Evolutionary conservation across 2,329 filamentous ascomycete species (phyloP).

Genomic region (Ampelomyces quisqualis): DNA sequence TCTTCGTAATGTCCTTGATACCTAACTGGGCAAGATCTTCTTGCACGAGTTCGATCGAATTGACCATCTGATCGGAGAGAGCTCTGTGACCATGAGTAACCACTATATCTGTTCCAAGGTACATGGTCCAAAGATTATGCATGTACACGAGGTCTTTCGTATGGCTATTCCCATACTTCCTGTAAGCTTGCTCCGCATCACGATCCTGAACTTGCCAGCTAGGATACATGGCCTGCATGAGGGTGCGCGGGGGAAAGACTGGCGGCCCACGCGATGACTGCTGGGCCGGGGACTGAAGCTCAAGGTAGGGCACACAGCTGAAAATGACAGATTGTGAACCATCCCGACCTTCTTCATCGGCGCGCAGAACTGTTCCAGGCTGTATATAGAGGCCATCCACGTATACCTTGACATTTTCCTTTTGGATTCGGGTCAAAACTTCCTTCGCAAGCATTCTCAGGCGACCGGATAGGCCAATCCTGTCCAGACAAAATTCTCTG

Average conservation of each 20-base stretch:
- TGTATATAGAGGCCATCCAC: conserved; percentile 37
- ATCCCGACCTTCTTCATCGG: conserved; percentile 21
- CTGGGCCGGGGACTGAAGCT: conserved; percentile 12
- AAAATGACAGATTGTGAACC: conserved; percentile 32
- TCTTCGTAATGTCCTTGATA: neutral
- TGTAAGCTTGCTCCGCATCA: conserved; percentile 35
- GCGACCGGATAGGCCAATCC: conserved; percentile 22
- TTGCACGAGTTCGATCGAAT: conserved; percentile 26
- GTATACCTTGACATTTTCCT: conserved; percentile 27
- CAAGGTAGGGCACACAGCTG: conserved; percentile 33
- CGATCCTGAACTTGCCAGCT: conserved; percentile 34
- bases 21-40: conserved; percentile 21
- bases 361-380: conserved; percentile 36
- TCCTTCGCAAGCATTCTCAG: conserved; percentile 16
- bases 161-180: conserved; percentile 21
- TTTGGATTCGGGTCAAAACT: conserved; percentile 26
- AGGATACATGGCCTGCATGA: conserved; percentile 39
- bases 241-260: conserved; percentile 23
- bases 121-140: conserved; percentile 36
- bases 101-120: conserved; percentile 25
- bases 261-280: conserved; percentile 8
- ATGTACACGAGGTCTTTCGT: conserved; percentile 28
- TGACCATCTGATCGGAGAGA: conserved; percentile 24
- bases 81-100: conserved; percentile 32
- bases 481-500: conserved; percentile 23